Base-by-base conservation (phyloP, 352 stramenopile species). In the Globisporangium megalacanthum region DNA sequence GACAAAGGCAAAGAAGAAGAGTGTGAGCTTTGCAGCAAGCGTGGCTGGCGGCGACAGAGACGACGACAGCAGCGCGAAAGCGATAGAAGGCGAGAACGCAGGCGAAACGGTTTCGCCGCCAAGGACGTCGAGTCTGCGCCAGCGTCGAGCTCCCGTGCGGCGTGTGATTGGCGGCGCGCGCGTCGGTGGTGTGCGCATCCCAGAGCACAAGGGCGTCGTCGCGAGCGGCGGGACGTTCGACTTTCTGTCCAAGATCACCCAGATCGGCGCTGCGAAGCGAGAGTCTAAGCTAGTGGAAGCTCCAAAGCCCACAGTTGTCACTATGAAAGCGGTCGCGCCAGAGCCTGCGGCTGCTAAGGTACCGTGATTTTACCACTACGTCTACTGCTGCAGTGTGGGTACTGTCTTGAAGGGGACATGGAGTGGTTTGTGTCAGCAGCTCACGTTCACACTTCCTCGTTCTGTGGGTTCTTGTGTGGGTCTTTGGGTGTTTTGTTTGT, bases 201-300 rank as follows among this genome's bases (percentile, higher is more conserved):
- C 77, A 11, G 72, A 82, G 52, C 70, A 70, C 41, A 86, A 83
- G 44, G 84, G 84, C 22, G 66, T 83, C 6, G 84, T 94, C 22
- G 84, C 82, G 11, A 87, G 75, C 54, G 84, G 84, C 20, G 80
- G 83, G 0, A 92, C 84, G 39, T 89, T 94, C 59, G 84, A 94
- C 55, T 94, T 94, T 31, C 54, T 94, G 54, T 86, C 78, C n/a
- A 94, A 90, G 66, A 91, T 94, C 36, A 76, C 63, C 17, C 52
- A 76, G 15, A 62, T 74, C 20, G 68, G 66, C 17, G 62, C 56
- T 0, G 54, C 53, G 19, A 73, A 76, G 56, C 54, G 53, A 20
- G 54, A 67, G 33, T 53, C 51, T 31, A 65, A 68, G 46, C 45
- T 51, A 22, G 22, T 51, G 2, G 52, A 61, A 8, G 39, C 57